Conservation (phyloP, 2,329 filamentous ascomycete species). For the Plectosphaerella plurivora region DNA sequence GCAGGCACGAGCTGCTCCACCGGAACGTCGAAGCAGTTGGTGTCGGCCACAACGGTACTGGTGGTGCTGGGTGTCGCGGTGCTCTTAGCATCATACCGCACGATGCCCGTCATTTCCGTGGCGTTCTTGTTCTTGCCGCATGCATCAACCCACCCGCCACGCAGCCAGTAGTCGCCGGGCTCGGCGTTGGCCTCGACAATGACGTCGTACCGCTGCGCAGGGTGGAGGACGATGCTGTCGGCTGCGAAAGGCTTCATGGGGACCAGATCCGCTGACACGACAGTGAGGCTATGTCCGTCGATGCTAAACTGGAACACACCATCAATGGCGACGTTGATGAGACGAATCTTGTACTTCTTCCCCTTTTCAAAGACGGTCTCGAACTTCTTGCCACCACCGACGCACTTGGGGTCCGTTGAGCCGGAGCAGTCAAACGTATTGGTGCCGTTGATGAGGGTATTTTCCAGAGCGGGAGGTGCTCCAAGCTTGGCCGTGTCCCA, state of each 20-base stretch:
- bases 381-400: constrained; percentile 22
- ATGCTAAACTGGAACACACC: constrained; percentile 46
- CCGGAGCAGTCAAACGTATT: constrained; percentile 12
- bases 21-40: constrained; percentile 14
- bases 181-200: constrained; percentile 29
- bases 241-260: constrained; percentile 45
- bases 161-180: constrained; percentile 37
- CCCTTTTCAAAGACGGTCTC: constrained; percentile 29
- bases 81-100: constrained; percentile 28
- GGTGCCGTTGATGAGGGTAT: constrained; percentile 39
- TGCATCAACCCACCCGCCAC: constrained; percentile 21
- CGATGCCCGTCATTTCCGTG: constrained; percentile 27
- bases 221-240: constrained; percentile 42
- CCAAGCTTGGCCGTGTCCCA: constrained; percentile 19
- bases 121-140: constrained; percentile 21
- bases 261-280: constrained; percentile 51
- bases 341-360: constrained; percentile 43
- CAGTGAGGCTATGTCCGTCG: constrained; percentile 45
- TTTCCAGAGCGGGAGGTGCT: constrained; percentile 22
- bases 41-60: constrained; percentile 15
- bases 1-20: constrained; percentile 17
- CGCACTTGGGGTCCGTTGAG: constrained; percentile 12
- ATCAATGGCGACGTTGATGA: constrained; percentile 47
- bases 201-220: constrained; percentile 38
- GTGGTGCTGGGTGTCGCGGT: constrained; percentile 21